Evolutionary conservation across 164 flowering plant genomes (phyloP), one percentile per base, ranked within the genome.

Genomic region (Annona cherimola): DNA sequence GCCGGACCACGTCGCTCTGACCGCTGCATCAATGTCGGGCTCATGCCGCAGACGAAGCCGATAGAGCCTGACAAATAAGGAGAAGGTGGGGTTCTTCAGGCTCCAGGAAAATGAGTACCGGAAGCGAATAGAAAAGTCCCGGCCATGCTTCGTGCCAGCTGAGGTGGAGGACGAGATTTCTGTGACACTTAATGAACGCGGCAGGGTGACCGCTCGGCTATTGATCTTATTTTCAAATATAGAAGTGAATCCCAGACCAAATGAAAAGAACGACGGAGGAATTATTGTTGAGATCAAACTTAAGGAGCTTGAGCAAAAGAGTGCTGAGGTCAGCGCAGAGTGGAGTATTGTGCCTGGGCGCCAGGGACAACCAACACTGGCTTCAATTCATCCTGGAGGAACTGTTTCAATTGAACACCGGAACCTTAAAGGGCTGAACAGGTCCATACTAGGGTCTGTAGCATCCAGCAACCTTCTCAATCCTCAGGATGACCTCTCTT

Each of bases 341-440:
- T 96, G 99, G 99, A 96, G 97, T 76, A 92, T 96, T 59, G 98
- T 96, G 20, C 99, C 98, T 61, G 97, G 97, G 14, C 97, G 96
- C 59, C 89, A 91, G 71, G 99, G 98, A 20, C 86, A 90, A 42
- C 99, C 99, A 40, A 90, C 99, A 61, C 76, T 96, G 90, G 97
- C 99, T 75, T 93, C 98, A 67, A 82, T 96, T 76, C 97, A 92
- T 73, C 99, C 99, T 40, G 96, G 97, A 74, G 99, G 99, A 76
- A 90, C 97, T 71, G 95, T 96, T 74, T 85, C 97, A 41, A 90
- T 96, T 84, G 99, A 96, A 72, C 98, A 96, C 72, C 82, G 99
- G 35, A 96, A 96, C 78, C 69, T 96, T 68, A 81, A 86, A 63
- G 97, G 99, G 42, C 84, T 96, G 43, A 93, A 96, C 74, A 83